Evolutionary conservation across 768 basidiomycete genomes (phyloP), one percentile per base, ranked within the genome.

Genomic region (Imleria badia): DNA sequence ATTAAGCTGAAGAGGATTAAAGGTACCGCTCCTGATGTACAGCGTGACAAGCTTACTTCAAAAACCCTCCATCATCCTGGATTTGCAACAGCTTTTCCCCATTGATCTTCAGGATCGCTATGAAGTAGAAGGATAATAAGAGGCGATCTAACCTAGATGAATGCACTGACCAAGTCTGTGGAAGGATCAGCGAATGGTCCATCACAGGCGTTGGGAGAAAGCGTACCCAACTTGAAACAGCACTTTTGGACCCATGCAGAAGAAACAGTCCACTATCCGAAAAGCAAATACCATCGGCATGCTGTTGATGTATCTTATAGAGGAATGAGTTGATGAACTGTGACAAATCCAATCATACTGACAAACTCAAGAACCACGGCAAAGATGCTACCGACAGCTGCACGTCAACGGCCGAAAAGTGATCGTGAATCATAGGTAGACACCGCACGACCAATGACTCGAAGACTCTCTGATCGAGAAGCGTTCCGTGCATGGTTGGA

Each of bases 221-320:
- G 43, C 47, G 74, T 69, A 94, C 92, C 94, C 96, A 50, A 99
- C 92, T 82, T 99, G 97, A 77, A 99, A 99, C 39, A 99, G 75
- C 2, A 99, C 97, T 64, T 96, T 98, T 0, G 95, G 93, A 0
- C 97, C 97, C 96, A 99, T 98, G 62, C 94, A 94, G 75, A 98
- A 88, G 77, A 98, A 95, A 69, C 95, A 98, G 68, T 98, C 95
- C 3, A 95, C 93, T 66, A 97, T 91, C 31, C 97, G 85, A 78
- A 97, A 99, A 0, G 96, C 96, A 65, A 98, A 99, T 39, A 99
- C 86, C 83, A 98, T 89, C 2, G 94, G 91, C 91, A 94, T 93
- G 66, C 88, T 91, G 72, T 94, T 94, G 68, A 94, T 93, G 65
- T 82, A 93, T 65, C 91, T 65, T 55, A 6, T 88, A 60, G 23